Evolutionary conservation across 768 basidiomycete species (phyloP).

Genomic region (Roridomyces roridus): DNA sequence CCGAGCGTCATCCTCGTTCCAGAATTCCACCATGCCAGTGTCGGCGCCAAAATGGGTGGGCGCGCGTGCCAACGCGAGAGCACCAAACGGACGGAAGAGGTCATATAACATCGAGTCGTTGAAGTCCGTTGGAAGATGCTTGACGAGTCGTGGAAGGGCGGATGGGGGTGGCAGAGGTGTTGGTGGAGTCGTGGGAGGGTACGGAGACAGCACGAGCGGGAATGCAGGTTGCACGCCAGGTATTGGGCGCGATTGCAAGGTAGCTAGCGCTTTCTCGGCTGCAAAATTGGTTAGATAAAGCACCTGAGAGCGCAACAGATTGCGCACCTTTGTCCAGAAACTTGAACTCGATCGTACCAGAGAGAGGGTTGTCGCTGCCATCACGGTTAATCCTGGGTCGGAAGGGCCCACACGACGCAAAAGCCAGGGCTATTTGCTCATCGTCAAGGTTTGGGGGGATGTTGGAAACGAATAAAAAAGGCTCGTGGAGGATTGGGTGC

Average conservation of each 20-base stretch:
- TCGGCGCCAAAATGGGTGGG: constrained; percentile 80
- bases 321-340: constrained; percentile 76
- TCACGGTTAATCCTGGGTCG: constrained; percentile 79
- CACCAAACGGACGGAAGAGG: constrained; percentile 83
- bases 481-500: constrained; percentile 88
- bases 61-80: constrained; percentile 77
- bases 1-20: constrained; percentile 85
- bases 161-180: constrained; percentile 77
- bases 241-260: constrained; percentile 77
- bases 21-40: constrained; percentile 83
- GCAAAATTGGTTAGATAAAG: constrained; percentile 20
- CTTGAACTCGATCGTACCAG: constrained; percentile 86
- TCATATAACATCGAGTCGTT: constrained; percentile 82
- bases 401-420: constrained; percentile 80
- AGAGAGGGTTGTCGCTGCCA: constrained; percentile 53
- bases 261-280: constrained; percentile 92
- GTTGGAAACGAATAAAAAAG: constrained; percentile 80
- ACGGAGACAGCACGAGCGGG: constrained; percentile 77
- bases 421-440: constrained; percentile 75
- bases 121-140: constrained; percentile 76
- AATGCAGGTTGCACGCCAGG: constrained; percentile 65
- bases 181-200: constrained; percentile 79
- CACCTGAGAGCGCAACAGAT: constrained; percentile 13
- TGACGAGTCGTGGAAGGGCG: constrained; percentile 81
- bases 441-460: constrained; percentile 77